phyloP scores from a whole-genome alignment of 768 basidiomycete genomes.

The Tulasnella sp. region DNA sequence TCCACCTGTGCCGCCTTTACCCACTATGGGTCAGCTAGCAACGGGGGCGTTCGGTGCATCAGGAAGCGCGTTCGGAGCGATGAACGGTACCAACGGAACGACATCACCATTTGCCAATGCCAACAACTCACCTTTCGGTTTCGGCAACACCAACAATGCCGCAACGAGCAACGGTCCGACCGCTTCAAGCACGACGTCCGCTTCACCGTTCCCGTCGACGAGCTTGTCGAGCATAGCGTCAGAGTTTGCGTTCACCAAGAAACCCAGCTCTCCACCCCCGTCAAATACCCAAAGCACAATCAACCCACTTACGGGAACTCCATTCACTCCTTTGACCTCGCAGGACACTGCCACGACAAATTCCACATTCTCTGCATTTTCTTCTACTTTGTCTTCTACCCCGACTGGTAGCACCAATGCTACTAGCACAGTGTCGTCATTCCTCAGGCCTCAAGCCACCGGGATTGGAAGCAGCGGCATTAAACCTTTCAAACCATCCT shows the following conservation, averaged over 20 bases:
- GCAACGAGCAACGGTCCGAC: neutral
- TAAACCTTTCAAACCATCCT: constrained; percentile 77
- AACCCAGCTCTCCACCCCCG: constrained; percentile 9
- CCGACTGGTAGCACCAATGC: constrained; percentile 41
- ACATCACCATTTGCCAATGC: neutral
- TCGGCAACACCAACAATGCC: neutral
- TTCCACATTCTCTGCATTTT: constrained; percentile 38
- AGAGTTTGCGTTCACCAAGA: constrained; percentile 48
- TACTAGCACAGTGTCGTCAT: constrained; percentile 28
- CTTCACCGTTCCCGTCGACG: neutral
- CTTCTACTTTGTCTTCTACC: constrained; percentile 46
- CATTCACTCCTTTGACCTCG: constrained; percentile 22
- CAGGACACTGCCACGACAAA: constrained; percentile 32
- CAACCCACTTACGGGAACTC: neutral
- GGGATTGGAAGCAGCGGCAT: constrained; percentile 45
- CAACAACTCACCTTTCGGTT: neutral
- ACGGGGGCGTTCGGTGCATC: constrained; percentile 36
- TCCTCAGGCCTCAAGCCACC: constrained; percentile 42
- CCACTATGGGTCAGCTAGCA: constrained; percentile 73
- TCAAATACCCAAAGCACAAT: constrained; percentile 17
- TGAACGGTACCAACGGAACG: neutral
- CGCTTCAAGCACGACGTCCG: constrained; percentile 11
- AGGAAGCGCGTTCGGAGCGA: constrained; percentile 4
- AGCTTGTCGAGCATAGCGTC: constrained; percentile 62
- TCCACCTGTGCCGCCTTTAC: constrained; percentile 64